These are phyloP conservation scores for Neurospora sp. DNA, from an alignment of 495 filamentous ascomycete genomes.

Conservation along the genomic window DNA sequence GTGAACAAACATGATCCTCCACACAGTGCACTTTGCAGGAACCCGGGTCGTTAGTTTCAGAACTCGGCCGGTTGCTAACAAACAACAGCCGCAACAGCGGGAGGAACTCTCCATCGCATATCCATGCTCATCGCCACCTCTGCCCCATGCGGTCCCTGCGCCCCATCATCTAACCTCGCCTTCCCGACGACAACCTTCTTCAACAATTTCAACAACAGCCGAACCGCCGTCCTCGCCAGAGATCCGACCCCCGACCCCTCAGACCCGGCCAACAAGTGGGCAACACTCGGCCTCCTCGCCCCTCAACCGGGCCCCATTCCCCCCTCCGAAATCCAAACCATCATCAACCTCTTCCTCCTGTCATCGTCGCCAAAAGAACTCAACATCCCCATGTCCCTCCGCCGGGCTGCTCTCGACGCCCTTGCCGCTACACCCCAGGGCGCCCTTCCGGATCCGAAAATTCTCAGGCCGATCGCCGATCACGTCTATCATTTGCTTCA, in stretches of 20 bases:
- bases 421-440: slow-evolving; percentile 5
- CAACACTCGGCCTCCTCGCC: slow-evolving; percentile 2
- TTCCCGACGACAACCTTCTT: neutral
- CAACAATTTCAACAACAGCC: slow-evolving; percentile 6
- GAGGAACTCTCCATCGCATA: slow-evolving; percentile 27
- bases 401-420: slow-evolving; percentile 18
- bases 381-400: slow-evolving; percentile 29
- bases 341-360: slow-evolving; percentile 28
- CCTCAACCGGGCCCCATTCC: slow-evolving; percentile 2
- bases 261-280: neutral
- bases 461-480: slow-evolving; percentile 28
- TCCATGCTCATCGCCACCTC: slow-evolving; percentile 23
- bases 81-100: slow-evolving; percentile 2
- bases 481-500: slow-evolving; percentile 36
- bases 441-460: slow-evolving; percentile 16
- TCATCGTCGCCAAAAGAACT: slow-evolving; percentile 30
- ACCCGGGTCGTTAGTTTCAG: neutral
- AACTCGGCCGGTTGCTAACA: neutral
- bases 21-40: neutral
- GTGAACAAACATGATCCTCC: neutral
- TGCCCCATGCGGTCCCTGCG: slow-evolving; percentile 2
- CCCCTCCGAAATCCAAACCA: slow-evolving; percentile 24
- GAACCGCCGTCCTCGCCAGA: slow-evolving; percentile 2
- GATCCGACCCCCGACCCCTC: neutral
- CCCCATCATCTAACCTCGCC: neutral